Conservation (phyloP, 805 yeast species). For the Candida sithepensis region DNA sequence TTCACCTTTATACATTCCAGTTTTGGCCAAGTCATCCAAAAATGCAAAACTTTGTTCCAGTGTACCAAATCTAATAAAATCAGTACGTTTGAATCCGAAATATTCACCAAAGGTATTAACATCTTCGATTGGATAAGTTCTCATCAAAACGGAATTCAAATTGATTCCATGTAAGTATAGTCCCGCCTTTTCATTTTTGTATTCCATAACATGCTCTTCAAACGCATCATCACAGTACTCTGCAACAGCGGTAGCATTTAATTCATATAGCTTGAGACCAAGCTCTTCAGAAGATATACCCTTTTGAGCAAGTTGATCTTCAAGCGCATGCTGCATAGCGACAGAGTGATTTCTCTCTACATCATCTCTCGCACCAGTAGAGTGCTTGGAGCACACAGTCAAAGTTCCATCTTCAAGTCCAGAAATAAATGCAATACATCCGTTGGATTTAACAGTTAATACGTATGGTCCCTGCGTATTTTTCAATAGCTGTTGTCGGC, state of each 20-base stretch:
- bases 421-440: conserved; percentile 83
- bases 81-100: conserved; percentile 71
- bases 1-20: conserved; percentile 66
- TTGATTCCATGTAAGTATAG: conserved; percentile 89
- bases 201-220: conserved; percentile 89
- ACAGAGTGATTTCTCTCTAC: conserved; percentile 63
- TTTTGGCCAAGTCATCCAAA: conserved; percentile 51
- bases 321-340: conserved; percentile 61
- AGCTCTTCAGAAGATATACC: conserved; percentile 46
- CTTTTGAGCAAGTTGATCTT: conserved; percentile 42
- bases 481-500: conserved; percentile 40
- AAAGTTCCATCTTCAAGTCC: conserved; percentile 74
- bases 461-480: conserved; percentile 73
- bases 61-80: conserved; percentile 38
- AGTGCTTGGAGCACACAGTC: conserved; percentile 87
- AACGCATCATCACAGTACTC: conserved; percentile 90
- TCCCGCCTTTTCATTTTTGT: conserved; percentile 65
- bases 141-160: conserved; percentile 56
- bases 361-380: conserved; percentile 62
- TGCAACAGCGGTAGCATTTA: conserved; percentile 78
- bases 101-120: conserved; percentile 57
- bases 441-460: conserved; percentile 85
- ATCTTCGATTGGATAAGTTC: conserved; percentile 56
- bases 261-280: conserved; percentile 48
- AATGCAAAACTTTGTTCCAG: conserved; percentile 44